These are phyloP conservation scores for Garcia nutans DNA, from an alignment of 345 rosid species.

Conservation along the genomic window DNA sequence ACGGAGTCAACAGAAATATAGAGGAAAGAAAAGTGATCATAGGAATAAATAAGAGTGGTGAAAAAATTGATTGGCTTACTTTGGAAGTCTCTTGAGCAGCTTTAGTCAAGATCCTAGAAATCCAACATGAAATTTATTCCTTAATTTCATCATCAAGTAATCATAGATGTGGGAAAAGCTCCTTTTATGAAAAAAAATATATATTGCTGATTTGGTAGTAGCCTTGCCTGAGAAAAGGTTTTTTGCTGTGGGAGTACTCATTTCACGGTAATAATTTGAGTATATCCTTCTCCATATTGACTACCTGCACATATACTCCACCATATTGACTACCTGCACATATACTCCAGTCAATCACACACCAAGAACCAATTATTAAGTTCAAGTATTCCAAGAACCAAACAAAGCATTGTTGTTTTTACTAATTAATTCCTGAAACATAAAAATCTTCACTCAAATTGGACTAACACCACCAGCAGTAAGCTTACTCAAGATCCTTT, in stretches of 20 bases:
- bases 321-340: conserved; percentile 27
- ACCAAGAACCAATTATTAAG: background rate
- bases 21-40: background rate
- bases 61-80: conserved; percentile 9
- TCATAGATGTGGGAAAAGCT: background rate
- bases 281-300: conserved; percentile 24
- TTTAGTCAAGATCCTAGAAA: conserved; percentile 16
- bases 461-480: background rate
- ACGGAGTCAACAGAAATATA: background rate
- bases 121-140: background rate
- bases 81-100: conserved; percentile 11
- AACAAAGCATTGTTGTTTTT: background rate
- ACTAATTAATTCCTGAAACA: background rate
- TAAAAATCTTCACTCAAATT: background rate
- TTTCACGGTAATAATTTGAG: conserved; percentile 20
- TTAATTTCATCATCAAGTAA: background rate
- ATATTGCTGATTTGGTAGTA: background rate
- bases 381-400: background rate
- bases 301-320: conserved; percentile 18
- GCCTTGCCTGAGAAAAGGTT: conserved; percentile 27
- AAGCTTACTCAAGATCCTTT: background rate
- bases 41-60: background rate
- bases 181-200: background rate
- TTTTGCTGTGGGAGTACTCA: conserved; percentile 20
- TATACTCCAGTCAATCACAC: background rate